Evolutionary conservation across 495 filamentous ascomycete genomes (phyloP), one percentile per base, ranked within the genome.

Genomic region (Astrothelium subdiscretum): DNA sequence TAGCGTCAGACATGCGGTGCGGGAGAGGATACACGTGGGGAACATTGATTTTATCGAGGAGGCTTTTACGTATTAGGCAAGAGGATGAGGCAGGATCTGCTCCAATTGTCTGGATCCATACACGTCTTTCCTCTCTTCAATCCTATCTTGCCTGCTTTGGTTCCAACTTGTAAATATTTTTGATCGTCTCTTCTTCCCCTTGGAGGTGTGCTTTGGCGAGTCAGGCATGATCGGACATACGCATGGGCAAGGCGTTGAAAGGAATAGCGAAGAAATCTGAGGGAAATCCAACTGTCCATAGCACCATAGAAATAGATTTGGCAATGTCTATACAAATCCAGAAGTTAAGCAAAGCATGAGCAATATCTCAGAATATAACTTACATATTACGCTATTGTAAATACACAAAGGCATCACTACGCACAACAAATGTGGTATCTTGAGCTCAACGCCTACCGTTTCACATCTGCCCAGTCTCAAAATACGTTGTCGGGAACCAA

Each of bases 21-120:
- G 94, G 59, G 76, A 74, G 38, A 79, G 82, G 66, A 84, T 88
- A 57, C 79, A 83, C 58, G 79, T 81, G 3, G 85, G 83, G 24
- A 81, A 79, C 32, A 78, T 97, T 20, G 91, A 97, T 72, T 97
- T 97, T 74, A 80, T 92, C 26, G 94, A 98, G 72, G 94, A 98
- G 77, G 88, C 90, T 51, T 98, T 98, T 75, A 92, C 88, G 26
- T 76, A 75, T 63, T 76, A 66, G 40, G 43, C 42, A 32, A 6
- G 54, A 22, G 18, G 22, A 59, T 32, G 31, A 20, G 54, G n/a
- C n/a, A n/a, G 48, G n/a, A 24, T 54, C 8, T 38, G 31, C 31
- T n/a, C n/a, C n/a, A n/a, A n/a, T n/a, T n/a, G n/a, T n/a, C n/a
- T n/a, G n/a, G n/a, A n/a, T n/a, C n/a, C n/a, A 54, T 58, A 32